These are phyloP conservation scores for Zarea fungicola DNA, from an alignment of 2,329 filamentous ascomycete species.

Conservation along the genomic window DNA sequence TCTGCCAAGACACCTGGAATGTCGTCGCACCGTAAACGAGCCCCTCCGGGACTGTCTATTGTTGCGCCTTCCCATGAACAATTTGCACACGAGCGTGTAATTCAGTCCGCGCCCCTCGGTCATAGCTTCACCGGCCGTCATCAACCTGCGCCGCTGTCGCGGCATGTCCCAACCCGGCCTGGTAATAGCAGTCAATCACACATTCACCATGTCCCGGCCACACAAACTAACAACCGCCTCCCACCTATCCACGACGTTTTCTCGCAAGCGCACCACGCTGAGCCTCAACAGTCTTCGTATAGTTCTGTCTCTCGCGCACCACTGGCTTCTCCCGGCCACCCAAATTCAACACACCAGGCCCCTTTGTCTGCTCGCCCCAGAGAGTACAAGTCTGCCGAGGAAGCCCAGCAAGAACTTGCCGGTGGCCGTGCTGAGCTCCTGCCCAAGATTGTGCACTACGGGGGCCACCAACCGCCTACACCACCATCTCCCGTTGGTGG, in stretches of 20 bases:
- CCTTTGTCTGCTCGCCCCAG: conserved; percentile 61
- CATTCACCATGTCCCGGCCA: conserved; percentile 83
- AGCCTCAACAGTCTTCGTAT: conserved; percentile 47
- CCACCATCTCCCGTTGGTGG: conserved; percentile 70
- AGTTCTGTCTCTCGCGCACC: conserved; percentile 61
- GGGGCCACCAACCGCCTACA: conserved; percentile 86
- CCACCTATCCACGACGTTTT: conserved; percentile 96
- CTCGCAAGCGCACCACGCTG: conserved; percentile 65
- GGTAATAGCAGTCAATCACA: conserved; percentile 80
- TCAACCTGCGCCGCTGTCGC: conserved; percentile 67
- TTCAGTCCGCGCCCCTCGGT: conserved; percentile 91
- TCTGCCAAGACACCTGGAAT: conserved; percentile 68
- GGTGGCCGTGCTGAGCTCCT: conserved; percentile 89
- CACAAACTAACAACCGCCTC: conserved; percentile 84
- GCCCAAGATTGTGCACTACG: conserved; percentile 92
- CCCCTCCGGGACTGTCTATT: conserved; percentile 86
- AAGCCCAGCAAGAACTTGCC: conserved; percentile 84
- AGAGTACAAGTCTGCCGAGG: conserved; percentile 93
- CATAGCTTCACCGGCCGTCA: conserved; percentile 93
- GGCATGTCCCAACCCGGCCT: conserved; percentile 75
- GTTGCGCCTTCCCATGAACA: conserved; percentile 89
- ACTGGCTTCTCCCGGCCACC: conserved; percentile 72
- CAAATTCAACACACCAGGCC: conserved; percentile 46
- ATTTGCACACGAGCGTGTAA: conserved; percentile 89
- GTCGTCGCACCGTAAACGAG: conserved; percentile 63